Conservation (phyloP, 768 basidiomycete species). For the Lactifluus piperatus region DNA sequence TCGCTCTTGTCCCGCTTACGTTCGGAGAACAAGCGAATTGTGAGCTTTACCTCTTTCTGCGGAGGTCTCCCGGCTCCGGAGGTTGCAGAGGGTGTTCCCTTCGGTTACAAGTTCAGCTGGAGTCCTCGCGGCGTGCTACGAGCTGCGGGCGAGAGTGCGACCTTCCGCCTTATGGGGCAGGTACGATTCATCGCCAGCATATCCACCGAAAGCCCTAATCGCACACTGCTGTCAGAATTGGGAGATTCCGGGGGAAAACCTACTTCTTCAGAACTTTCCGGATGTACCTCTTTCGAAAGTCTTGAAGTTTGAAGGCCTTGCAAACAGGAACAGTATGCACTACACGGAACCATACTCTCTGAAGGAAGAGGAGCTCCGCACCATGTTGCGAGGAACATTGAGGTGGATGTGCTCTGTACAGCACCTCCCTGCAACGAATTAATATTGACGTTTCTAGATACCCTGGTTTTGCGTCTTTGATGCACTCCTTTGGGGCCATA, state of each 20-base stretch:
- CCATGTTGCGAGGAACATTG: constrained; percentile 78
- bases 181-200: constrained; percentile 28
- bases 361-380: constrained; percentile 37
- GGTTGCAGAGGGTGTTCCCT: constrained; percentile 44
- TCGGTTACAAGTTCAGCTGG: constrained; percentile 95
- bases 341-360: constrained; percentile 65
- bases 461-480: constrained; percentile 67
- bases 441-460: constrained; percentile 42
- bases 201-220: not conserved
- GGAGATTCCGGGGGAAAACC: constrained; percentile 40
- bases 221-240: constrained; percentile 29
- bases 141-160: constrained; percentile 68
- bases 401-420: constrained; percentile 37
- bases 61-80: constrained; percentile 86
- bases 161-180: constrained; percentile 48
- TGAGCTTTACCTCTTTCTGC: constrained; percentile 84
- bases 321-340: constrained; percentile 73
- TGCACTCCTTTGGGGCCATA: constrained; percentile 61
- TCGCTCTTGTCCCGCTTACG: constrained; percentile 50
- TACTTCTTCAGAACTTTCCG: constrained; percentile 54
- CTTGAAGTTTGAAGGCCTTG: constrained; percentile 69
- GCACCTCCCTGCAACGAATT: not conserved
- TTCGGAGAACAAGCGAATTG: constrained; percentile 43
- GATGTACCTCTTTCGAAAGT: constrained; percentile 56
- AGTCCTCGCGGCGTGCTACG: constrained; percentile 78